Conservation (phyloP, 106 monocot genomes). For the Vanilla planifolia region DNA sequence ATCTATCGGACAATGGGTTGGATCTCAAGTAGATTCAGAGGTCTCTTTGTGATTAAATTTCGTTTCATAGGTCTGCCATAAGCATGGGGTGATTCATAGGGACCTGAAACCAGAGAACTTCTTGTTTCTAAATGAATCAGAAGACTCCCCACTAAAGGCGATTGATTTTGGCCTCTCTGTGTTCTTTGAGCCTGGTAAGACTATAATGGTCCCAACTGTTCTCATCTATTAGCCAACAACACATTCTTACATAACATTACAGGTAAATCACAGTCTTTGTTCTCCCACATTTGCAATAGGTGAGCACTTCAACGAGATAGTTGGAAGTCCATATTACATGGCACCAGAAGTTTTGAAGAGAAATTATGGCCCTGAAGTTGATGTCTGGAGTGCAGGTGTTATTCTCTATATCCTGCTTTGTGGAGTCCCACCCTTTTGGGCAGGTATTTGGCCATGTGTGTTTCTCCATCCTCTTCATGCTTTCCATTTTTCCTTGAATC, state of each 20-base stretch:
- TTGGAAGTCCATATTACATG: constrained; percentile 68
- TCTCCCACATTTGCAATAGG: constrained; percentile 10
- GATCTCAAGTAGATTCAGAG: neutral
- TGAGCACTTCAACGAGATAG: constrained; percentile 43
- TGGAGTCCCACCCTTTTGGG: constrained; percentile 70
- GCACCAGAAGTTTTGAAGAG: constrained; percentile 59
- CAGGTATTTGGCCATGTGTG: constrained; percentile 28
- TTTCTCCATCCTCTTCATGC: neutral
- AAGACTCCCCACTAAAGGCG: constrained; percentile 43
- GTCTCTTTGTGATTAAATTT: neutral
- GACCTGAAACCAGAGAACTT: constrained; percentile 76
- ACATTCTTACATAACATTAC: neutral
- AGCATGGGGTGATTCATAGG: constrained; percentile 49
- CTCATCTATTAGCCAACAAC: neutral
- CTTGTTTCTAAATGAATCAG: constrained; percentile 35
- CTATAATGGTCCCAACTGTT: neutral
- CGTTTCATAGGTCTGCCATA: constrained; percentile 32
- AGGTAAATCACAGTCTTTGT: neutral
- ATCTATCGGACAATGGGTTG: neutral
- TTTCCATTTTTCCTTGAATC: neutral
- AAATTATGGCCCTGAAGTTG: constrained; percentile 53
- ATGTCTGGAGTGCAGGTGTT: constrained; percentile 62
- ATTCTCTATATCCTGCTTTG: constrained; percentile 62
- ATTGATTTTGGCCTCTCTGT: constrained; percentile 72
- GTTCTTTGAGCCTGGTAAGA: constrained; percentile 45